Base-by-base conservation (phyloP, 2,329 filamentous ascomycete species). In the Trichoderma cornu-damae region DNA sequence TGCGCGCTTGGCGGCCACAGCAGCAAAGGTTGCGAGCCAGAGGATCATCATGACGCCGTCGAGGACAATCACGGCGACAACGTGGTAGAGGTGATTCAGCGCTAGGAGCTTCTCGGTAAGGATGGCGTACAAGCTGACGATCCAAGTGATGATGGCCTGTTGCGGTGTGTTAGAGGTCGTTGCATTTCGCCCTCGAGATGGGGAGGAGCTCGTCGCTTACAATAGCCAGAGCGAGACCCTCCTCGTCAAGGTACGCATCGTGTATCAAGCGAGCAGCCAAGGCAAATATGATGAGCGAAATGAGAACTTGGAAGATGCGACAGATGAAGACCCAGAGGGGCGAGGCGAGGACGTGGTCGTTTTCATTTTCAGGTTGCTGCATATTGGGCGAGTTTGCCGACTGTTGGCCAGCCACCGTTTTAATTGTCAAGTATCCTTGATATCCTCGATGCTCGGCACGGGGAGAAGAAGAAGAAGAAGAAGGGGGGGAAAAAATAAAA, bases 81-180 rank as follows among this genome's bases (percentile, higher is more conserved):
- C 69, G 60, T 79, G 73, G 62, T 80, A 79, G 16, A 66, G 63
- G 1, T 53, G 22, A 18, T 67, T 72, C 37, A 73, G 67, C 4
- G 63, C 59, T 6, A 67, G 8, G 14, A 75, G 59, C 55, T 72
- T 76, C 58, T 78, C 76, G 18, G 75, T 67, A 2, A 75, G 60
- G 61, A 79, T 49, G 18, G 67, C 63, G 66, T 79, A 80, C 9
- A 77, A 65, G 16, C 1, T 16, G 40, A 73, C 66, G 30, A 78
- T 49, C 75, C 76, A 79, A 22, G 77, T 79, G 61, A 79, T 68
- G 60, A 80, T 52, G 14, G 69, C 65, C 77, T 79, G 28, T 30
- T 30, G 34, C 37, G 11, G 2, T 2, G n/a, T 24, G 44, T 37
- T 3, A 28, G 34, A 28, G 51, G 22, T 44, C 28, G 52, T 60